Percentiles rank a stretch among this genome's conserved stretches.
phyloP scores from a whole-genome alignment of 345 rosid genomes.

The Pistacia atlantica region DNA sequence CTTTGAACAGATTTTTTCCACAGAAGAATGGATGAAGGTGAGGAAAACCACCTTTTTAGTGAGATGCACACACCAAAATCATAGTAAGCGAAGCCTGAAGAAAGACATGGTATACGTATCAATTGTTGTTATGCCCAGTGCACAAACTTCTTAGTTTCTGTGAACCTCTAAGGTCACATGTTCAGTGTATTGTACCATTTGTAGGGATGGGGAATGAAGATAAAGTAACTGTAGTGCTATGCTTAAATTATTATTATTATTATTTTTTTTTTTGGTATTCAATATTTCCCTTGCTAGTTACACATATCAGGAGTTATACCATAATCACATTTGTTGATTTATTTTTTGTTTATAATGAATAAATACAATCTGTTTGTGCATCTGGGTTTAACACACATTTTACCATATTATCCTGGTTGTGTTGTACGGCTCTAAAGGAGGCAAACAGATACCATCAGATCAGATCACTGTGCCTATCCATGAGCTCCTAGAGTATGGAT shows the following conservation, averaged over 20 bases:
- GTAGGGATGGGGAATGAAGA: not conserved
- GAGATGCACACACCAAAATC: not conserved
- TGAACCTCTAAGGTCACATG: not conserved
- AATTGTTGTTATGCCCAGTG: not conserved
- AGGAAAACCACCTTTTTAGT: not conserved
- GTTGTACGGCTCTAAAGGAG: not conserved
- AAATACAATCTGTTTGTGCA: not conserved
- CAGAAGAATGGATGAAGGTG: not conserved
- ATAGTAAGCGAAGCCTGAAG: not conserved
- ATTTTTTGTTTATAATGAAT: no score
- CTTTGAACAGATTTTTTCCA: slow-evolving; percentile 3
- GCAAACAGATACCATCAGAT: not conserved
- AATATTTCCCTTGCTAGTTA: not conserved
- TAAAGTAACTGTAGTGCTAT: not conserved
- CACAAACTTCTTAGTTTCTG: not conserved
- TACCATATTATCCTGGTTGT: not conserved
- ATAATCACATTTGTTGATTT: no score
- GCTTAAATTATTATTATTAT: not conserved
- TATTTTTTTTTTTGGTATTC: not conserved
- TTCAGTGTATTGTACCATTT: not conserved
- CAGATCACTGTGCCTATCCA: not conserved
- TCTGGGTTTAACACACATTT: not conserved
- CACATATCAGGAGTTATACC: no score
- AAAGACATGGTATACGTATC: not conserved
- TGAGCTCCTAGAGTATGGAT: not conserved